phyloP scores from a whole-genome alignment of 495 filamentous ascomycete genomes.

The Viridothelium virens region DNA sequence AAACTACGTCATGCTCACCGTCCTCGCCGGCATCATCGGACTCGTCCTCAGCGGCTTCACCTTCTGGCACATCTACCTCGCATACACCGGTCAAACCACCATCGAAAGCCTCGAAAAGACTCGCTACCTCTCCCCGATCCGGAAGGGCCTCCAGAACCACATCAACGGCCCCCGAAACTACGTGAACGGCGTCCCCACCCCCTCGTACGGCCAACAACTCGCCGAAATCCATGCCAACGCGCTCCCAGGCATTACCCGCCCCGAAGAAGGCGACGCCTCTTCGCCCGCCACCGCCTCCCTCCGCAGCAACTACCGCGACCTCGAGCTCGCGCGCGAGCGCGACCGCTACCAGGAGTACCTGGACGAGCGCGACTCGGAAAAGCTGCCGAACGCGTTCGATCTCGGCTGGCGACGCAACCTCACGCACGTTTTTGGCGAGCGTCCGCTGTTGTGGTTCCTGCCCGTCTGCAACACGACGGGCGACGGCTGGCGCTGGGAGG shows the following conservation, averaged over 20 bases:
- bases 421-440: conserved; percentile 70
- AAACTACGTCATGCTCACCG: conserved; percentile 79
- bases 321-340: conserved; percentile 62
- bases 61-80: conserved; percentile 82
- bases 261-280: conserved; percentile 67
- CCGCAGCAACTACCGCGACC: conserved; percentile 56
- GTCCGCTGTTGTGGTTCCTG: conserved; percentile 63
- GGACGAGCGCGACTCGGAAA: conserved; percentile 75
- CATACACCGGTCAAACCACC: conserved; percentile 71
- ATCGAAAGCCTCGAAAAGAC: conserved; percentile 95
- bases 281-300: conserved; percentile 44
- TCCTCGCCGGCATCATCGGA: conserved; percentile 83
- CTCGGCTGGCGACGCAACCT: conserved; percentile 74
- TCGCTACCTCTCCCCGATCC: conserved; percentile 74
- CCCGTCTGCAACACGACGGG: conserved; percentile 77
- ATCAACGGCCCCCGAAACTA: conserved; percentile 45
- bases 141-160: conserved; percentile 54
- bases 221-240: conserved; percentile 75
- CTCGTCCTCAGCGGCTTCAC: conserved; percentile 86
- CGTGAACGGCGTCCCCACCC: conserved; percentile 3
- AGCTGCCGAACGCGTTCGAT: conserved; percentile 87
- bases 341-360: conserved; percentile 81
- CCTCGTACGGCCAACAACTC: conserved; percentile 63
- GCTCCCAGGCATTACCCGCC: conserved; percentile 67
- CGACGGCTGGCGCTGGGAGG: conserved; percentile 94